Base-by-base conservation (phyloP, 2,329 filamentous ascomycete species). In the Aspergillus flavus region DNA sequence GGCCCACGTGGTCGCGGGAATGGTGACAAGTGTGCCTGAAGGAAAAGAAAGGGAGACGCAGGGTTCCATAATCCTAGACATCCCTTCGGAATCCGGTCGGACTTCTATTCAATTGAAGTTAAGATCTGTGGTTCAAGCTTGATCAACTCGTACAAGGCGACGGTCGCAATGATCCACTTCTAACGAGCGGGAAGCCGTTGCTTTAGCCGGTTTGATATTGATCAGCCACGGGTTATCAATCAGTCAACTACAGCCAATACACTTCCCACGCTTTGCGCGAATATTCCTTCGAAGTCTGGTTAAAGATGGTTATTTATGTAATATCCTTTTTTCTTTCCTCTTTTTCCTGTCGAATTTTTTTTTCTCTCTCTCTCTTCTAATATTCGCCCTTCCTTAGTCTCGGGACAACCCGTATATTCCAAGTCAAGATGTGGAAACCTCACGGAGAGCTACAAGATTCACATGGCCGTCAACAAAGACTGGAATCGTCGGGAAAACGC, bases 1-100 rank as follows among this genome's bases (percentile, higher is more conserved):
- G 28, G 7, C 21, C 56, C 56, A 58, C 56, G 56, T 58, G 56
- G 56, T n/a, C 28, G 14, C 39, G n/a, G 39, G 16, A 45, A 23
- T 32, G 34, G 55, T 30, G 41, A 16, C 19, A 32, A 14, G n/a
- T 48, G 19, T 58, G 56, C 56, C 41, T 50, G 45, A 48, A 3
- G 11, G 10, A 10, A 26, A 19, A 6, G 45, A 48, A 48, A 48
- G 50, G 50, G 16, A 53, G 16, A 34, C 10, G 11, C 23, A 30
- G 5, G n/a, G 30, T 21, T 46, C 52, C 30, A 54, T 54, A 12
- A 36, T 54, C 30, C 28, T 26, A 36, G 52, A n/a, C 43, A 34
- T 9, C 12, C 3, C n/a, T 41, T 36, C 52, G 52, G 30, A 36
- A 21, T 54, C 52, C 52, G 52, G 28, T 36, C 52, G 52, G 52